Base-by-base conservation (phyloP, 106 monocot genomes). In the Dendrobium huoshanense region DNA sequence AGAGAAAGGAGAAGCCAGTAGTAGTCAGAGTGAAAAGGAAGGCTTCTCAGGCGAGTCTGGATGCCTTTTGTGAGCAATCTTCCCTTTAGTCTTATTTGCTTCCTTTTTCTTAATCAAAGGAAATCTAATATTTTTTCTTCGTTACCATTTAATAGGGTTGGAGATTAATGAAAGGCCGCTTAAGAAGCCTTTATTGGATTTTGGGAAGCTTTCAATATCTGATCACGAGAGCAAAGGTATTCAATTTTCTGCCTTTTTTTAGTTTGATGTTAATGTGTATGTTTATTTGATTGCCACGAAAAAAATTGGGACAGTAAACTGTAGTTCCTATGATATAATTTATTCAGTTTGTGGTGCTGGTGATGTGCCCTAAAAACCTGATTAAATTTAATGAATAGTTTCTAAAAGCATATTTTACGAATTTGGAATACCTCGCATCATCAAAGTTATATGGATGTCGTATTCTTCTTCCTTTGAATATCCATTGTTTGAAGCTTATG, bases 1-100 rank as follows among this genome's bases (percentile, higher is more conserved):
- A 29, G 44, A 47, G 29, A 80, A 80, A 79, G 47, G 81, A 40
- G 44, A 93, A 90, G 67, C 94, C 91, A 19, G 83, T 94, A 17
- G 83, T 94, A n/a, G 87, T 94, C 19, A 86, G 91, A 79, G 89
- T 94, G 42, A 94, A 94, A 87, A 81, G 94, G 75, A 94, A 89
- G 86, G 59, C 80, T 44, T 81, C 64, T 33, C 94, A 91, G 81
- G 81, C 80, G 75, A 77, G 80, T 43, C 76, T 89, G 19, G 91
- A 94, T 61, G 89, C 87, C 33, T 84, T 94, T n/a, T 94, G 94
- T 94, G 65, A 86, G 87, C 67, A 17, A 5, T 70, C 27, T 27
- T 79, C 51, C 22, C 31, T 27, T 25, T 45, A 49, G 4, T 41
- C 33, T 19, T 15, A 3, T 55, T 74, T 29, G 7, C 20, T 41